phyloP scores from a whole-genome alignment of 139 green algal species.

The Chlorella sp. region DNA sequence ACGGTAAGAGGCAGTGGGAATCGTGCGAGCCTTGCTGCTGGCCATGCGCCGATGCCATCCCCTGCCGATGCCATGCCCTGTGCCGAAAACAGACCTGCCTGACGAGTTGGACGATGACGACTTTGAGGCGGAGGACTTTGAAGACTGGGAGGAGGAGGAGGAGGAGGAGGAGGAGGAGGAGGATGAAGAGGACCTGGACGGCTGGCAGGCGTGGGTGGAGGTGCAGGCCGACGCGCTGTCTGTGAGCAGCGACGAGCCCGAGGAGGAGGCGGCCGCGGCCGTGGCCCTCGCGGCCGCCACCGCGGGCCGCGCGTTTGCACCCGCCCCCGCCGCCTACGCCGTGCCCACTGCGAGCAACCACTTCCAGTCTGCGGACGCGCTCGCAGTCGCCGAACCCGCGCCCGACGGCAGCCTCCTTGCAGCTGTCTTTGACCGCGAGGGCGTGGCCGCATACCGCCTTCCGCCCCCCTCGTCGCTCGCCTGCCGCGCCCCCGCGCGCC shows the following conservation, averaged over 20 bases:
- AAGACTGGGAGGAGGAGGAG: background rate
- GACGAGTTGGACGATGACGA: conserved; percentile 1
- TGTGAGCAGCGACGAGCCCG: background rate
- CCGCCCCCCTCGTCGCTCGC: background rate
- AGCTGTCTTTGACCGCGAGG: background rate
- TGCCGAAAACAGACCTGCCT: background rate
- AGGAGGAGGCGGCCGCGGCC: background rate
- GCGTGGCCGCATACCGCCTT: conserved; percentile 16
- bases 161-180: background rate
- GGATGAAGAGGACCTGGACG: background rate
- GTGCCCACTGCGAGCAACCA: conserved; percentile 10
- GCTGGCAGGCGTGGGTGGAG: background rate
- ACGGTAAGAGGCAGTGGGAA: background rate
- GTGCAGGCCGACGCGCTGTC: background rate
- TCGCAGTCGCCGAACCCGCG: background rate
- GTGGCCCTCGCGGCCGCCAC: background rate
- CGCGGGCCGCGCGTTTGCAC: background rate
- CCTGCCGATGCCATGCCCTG: background rate
- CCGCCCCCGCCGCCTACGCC: background rate
- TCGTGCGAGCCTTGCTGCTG: background rate
- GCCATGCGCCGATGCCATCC: background rate
- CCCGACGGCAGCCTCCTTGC: conserved; percentile 3
- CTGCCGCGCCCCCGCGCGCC: background rate
- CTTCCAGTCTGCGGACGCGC: conserved; percentile 24
- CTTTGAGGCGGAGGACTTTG: background rate